Evolutionary conservation across 768 basidiomycete genomes (phyloP).

Genomic region (Sarcodon sp.): DNA sequence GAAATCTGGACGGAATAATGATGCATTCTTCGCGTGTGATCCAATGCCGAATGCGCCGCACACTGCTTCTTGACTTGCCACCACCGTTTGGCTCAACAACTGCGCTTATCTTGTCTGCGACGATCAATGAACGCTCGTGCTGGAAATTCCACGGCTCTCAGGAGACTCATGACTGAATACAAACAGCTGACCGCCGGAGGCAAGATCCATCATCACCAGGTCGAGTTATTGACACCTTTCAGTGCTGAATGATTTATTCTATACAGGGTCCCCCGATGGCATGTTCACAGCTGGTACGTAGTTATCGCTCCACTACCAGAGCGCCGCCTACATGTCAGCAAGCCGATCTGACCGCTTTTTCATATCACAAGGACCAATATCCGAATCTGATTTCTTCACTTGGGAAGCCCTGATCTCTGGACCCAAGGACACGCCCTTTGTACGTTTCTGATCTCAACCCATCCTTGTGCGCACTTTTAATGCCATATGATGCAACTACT

Average conservation of each 20-base stretch:
- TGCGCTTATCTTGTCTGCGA: no score
- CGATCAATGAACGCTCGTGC: constrained; percentile 39
- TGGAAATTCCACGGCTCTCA: constrained; percentile 57
- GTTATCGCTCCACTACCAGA: constrained; percentile 4
- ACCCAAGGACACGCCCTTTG: constrained; percentile 90
- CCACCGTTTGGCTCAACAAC: no score
- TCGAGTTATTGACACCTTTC: not conserved
- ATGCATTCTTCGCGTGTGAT: no score
- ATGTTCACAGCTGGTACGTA: constrained; percentile 88
- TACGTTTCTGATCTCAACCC: constrained; percentile 23
- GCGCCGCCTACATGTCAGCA: not conserved
- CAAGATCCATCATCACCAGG: constrained; percentile 12
- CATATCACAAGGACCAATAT: constrained; percentile 53
- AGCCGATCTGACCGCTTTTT: not conserved
- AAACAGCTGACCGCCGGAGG: constrained; percentile 75
- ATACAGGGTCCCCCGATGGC: constrained; percentile 71
- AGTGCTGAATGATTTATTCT: not conserved
- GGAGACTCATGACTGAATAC: constrained; percentile 89
- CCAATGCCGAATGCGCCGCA: no score
- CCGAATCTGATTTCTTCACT: constrained; percentile 88
- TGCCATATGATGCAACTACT: not conserved
- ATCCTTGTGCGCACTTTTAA: not conserved
- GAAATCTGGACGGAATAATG: no score
- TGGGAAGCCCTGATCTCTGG: constrained; percentile 95
- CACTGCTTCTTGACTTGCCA: no score